Evolutionary conservation across 2,329 filamentous ascomycete genomes (phyloP).

Genomic region (Sarocladium brachiariae): DNA sequence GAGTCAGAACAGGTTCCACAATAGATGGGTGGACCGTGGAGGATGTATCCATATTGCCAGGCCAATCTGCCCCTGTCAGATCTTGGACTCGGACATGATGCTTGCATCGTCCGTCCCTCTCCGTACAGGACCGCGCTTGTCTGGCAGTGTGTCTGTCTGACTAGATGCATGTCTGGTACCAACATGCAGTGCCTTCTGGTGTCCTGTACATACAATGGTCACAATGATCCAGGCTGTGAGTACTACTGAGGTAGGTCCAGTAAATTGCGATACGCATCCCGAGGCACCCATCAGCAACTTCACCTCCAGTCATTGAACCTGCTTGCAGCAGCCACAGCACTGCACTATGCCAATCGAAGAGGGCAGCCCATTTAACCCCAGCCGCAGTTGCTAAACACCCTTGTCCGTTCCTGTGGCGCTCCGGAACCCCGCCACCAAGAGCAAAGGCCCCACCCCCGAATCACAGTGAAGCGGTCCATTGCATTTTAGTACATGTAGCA

Average conservation of each 20-base stretch:
- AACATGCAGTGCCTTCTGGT: neutral
- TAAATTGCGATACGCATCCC: slow-evolving; percentile 6
- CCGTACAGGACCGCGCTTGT: no score
- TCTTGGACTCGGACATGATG: neutral
- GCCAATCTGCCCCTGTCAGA: neutral
- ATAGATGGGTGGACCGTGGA: neutral
- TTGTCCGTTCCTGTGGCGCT: slow-evolving; percentile 7
- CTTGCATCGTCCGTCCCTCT: no score
- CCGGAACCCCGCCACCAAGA: neutral
- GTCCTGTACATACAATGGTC: neutral
- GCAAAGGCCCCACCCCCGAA: slow-evolving; percentile 4
- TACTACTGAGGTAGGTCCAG: no score
- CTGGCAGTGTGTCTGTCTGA: no score
- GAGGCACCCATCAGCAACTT: no score
- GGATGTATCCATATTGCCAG: neutral
- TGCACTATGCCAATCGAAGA: no score
- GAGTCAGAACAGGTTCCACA: neutral
- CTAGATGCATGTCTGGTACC: neutral
- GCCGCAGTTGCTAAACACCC: neutral
- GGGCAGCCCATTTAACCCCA: no score
- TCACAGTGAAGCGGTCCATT: neutral
- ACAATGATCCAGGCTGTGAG: neutral
- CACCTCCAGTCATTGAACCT: no score
- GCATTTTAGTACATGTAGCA: no score
- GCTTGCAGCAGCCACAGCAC: neutral